phyloP scores from a whole-genome alignment of 2,329 filamentous ascomycete genomes.

The Teratosphaeria viscida region DNA sequence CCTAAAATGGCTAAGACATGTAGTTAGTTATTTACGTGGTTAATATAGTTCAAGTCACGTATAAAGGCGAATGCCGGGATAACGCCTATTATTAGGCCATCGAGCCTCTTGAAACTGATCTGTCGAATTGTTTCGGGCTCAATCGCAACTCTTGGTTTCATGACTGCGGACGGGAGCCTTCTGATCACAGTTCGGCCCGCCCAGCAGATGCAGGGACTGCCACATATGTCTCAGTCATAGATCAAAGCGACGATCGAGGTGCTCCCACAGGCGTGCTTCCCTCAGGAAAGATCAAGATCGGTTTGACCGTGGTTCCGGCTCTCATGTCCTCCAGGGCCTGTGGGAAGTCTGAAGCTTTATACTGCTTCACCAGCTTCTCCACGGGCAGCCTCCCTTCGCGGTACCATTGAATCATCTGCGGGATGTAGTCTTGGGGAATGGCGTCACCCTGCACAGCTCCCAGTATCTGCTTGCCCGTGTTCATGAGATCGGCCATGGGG shows the following conservation, averaged over 20 bases:
- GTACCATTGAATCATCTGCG: background rate
- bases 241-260: background rate
- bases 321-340: background rate
- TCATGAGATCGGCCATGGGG: background rate
- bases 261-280: background rate
- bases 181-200: background rate
- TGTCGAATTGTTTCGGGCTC: no score
- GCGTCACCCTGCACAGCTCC: background rate
- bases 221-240: background rate
- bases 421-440: background rate
- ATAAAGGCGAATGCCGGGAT: no score
- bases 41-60: no score
- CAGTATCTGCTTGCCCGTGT: background rate
- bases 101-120: no score
- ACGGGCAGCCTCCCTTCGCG: background rate
- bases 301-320: background rate
- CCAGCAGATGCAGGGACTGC: background rate
- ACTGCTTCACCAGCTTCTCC: background rate
- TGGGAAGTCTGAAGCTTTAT: background rate
- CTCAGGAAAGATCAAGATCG: background rate
- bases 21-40: no score
- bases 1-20: no score
- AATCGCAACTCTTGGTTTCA: background rate
- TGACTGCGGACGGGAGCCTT: no score
- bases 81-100: no score